Evolutionary conservation across 2,329 filamentous ascomycete species (phyloP), one percentile per base, ranked within the genome.

Genomic region (Sphaerostilbella broomeana): DNA sequence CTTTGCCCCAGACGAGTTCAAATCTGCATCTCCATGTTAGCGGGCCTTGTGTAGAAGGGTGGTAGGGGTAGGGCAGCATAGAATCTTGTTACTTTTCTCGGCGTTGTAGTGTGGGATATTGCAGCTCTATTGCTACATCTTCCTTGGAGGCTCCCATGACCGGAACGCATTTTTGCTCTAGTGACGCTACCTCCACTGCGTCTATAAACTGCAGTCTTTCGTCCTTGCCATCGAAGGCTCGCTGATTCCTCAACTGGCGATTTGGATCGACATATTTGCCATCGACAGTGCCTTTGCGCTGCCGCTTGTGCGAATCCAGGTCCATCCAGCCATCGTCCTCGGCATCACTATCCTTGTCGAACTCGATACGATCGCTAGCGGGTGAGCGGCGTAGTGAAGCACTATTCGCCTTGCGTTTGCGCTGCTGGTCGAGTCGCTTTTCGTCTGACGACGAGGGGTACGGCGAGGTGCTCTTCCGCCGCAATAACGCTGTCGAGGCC

Each of bases 31-130:
- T 20, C 22, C 7, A n/a, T 29, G 38, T 44, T 22, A 38, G 34
- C 10, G 12, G n/a, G n/a, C n/a, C n/a, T n/a, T n/a, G n/a, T n/a
- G n/a, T n/a, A n/a, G n/a, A n/a, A n/a, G n/a, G n/a, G 12, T 9
- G 22, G 22, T 25, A 25, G 8, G 3, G 22, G 22, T 9, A 12
- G 22, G 22, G 12, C 12, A 25, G 8, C 21, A 5, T 24, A 6
- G 5, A 24, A 25, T 20, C 15, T 13, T 19, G 22, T 52, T 67
- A 84, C 79, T 72, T 77, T 62, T 92, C 86, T 38, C 75, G 74
- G 35, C 72, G 71, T 40, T 78, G 75, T 46, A 72, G 68, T 59
- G 86, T 89, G 8, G 92, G 90, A 61, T 97, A 97, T 59, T 92
- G 85, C 50, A 97, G 65, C 55, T 81, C 69, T 43, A 94, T 75